Base-by-base conservation (phyloP, 106 monocot species). In the Apostasia shenzhenica region DNA sequence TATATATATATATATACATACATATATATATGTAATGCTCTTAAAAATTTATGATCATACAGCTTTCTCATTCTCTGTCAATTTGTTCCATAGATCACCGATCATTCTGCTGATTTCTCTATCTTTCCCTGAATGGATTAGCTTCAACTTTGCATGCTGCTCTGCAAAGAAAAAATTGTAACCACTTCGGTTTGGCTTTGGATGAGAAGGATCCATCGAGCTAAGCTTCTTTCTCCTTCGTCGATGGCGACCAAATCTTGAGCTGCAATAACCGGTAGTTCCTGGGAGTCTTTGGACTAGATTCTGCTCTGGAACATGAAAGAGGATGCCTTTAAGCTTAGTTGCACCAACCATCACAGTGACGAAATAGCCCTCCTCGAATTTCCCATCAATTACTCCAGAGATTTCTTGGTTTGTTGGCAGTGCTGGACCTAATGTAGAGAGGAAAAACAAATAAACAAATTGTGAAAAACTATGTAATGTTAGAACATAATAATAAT, bases 151-250 rank as follows among this genome's bases (percentile, higher is more conserved):
- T 1, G 85, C 89, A 71, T 93, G 99, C 74, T 99, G 89, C 77
- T 99, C 99, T 3, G 86, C 78, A 65, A 99, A 99, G 69, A 99
- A 99, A 71, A 99, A 99, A 72, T 99, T 99, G 63, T 99, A 99
- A n/a, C 99, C 99, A 45, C 99, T 99, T 70, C 89, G 63, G 12
- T 85, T 93, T 41, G 99, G 92, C 76, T 93, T 99, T 14, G 99
- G 99, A 75, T 88, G 92, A 5, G 80, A 76, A 3, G 99, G 99
- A 50, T 99, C 92, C 66, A 72, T 65, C 43, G 70, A 88, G 54
- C 89, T 90, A 26, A 85, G 68, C 74, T 85, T 99, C 76, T 72
- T 92, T 54, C 80, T 85, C 43, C 83, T 72, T 0, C 84, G 77
- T 3, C 92, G 86, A 6, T 80, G 85, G 8, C 77, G 78, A 62